A percentile compares a stretch with the other conserved stretches of the same genome.
phyloP scores from a whole-genome alignment of 1,139 yeast species.

The Arxiozyma heterogenica region DNA sequence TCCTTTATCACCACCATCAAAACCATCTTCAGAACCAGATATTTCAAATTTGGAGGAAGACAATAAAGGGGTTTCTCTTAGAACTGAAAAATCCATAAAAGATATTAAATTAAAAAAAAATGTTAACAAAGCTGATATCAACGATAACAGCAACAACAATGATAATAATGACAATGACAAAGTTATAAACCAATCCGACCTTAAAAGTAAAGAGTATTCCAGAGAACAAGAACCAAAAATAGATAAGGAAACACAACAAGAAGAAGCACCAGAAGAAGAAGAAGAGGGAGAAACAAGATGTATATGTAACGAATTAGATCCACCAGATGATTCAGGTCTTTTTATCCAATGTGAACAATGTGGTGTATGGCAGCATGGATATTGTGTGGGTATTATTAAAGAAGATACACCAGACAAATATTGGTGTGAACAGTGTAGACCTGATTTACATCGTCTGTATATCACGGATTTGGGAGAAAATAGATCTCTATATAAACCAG shows the following conservation, averaged over 20 bases:
- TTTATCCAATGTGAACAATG: constrained; percentile 83
- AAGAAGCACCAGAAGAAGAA: constrained; percentile 30
- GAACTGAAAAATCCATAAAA: background rate
- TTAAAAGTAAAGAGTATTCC: too few relatives aligned
- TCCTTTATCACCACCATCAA: background rate
- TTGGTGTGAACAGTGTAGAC: constrained; percentile 87
- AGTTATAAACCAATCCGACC: too few relatives aligned
- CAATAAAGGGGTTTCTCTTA: background rate
- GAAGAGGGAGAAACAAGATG: constrained; percentile 81
- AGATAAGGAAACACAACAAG: background rate
- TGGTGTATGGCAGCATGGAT: constrained; percentile 96
- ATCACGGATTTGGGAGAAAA: constrained; percentile 33
- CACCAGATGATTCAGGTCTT: constrained; percentile 49
- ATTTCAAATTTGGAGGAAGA: background rate
- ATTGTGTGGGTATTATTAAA: constrained; percentile 62
- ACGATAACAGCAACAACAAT: background rate
- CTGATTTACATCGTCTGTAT: constrained; percentile 60
- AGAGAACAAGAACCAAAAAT: too few relatives aligned
- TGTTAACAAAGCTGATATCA: background rate
- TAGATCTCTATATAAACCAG: constrained; percentile 37
- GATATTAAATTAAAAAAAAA: background rate
- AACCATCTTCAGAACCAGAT: background rate
- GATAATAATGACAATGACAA: too few relatives aligned
- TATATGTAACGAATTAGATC: constrained; percentile 61
- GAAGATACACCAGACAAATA: constrained; percentile 64